Conservation (phyloP, 495 filamentous ascomycete species). For the Penicillium tannophilum region DNA sequence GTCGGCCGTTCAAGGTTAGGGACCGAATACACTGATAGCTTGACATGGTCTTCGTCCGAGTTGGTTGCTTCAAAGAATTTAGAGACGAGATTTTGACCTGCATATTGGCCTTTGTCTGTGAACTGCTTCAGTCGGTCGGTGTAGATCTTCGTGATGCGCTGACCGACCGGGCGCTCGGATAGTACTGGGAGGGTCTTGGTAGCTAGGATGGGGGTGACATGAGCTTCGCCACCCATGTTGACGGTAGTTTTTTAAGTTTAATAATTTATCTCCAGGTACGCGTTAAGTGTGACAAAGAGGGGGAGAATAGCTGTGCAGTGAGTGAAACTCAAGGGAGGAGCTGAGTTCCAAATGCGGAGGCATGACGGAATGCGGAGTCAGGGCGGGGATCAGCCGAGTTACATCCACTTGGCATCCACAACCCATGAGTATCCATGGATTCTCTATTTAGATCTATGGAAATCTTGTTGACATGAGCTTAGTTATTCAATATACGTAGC, state of each 20-base stretch:
- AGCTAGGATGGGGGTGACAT: constrained; percentile 34
- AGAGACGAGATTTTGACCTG: constrained; percentile 71
- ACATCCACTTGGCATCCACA: constrained; percentile 2
- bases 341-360: constrained; percentile 19
- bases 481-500: constrained; percentile 35
- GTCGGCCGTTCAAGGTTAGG: constrained; percentile 77
- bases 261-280: background rate
- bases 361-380: constrained; percentile 28
- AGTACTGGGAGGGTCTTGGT: constrained; percentile 57
- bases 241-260: constrained; percentile 1
- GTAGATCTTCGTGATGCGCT: constrained; percentile 87
- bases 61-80: constrained; percentile 76
- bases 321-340: constrained; percentile 8
- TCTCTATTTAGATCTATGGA: background rate
- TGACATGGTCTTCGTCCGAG: constrained; percentile 73
- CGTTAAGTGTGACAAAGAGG: too few relatives aligned
- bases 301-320: too few relatives aligned
- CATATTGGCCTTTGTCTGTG: constrained; percentile 78
- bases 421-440: background rate
- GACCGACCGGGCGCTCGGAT: constrained; percentile 67
- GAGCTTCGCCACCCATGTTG: constrained; percentile 53
- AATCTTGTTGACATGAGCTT: background rate
- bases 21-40: constrained; percentile 83
- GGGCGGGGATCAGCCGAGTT: background rate
- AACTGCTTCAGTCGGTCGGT: constrained; percentile 81